phyloP scores from a whole-genome alignment of 2,329 filamentous ascomycete species.

The Diaporthe sp. region DNA sequence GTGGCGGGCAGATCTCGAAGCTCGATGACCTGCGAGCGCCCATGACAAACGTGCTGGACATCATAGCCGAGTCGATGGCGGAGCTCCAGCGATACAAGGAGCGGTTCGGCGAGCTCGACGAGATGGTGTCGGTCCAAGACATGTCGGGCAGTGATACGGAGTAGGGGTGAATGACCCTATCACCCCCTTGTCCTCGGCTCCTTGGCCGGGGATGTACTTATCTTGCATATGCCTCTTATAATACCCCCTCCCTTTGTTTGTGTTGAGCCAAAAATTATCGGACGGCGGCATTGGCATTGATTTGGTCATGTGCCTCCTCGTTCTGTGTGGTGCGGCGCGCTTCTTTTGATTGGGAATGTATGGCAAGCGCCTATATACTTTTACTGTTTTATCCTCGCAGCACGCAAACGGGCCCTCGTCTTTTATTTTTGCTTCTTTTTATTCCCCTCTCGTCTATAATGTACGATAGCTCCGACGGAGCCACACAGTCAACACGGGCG shows the following conservation, averaged over 20 bases:
- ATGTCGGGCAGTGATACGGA: conserved; percentile 52
- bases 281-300: conserved; percentile 7
- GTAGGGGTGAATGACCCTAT: conserved; percentile 48
- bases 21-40: conserved; percentile 82
- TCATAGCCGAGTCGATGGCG: conserved; percentile 70
- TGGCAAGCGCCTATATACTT: conserved; percentile 38
- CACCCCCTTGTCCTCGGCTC: background rate
- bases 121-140: conserved; percentile 41
- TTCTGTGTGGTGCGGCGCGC: conserved; percentile 13
- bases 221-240: conserved; percentile 34
- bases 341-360: conserved; percentile 26
- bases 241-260: conserved; percentile 28
- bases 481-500: conserved; percentile 12
- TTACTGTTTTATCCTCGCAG: conserved; percentile 14
- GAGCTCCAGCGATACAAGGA: conserved; percentile 74
- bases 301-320: background rate
- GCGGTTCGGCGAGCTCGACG: conserved; percentile 60
- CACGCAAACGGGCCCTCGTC: background rate
- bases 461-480: conserved; percentile 26
- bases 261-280: conserved; percentile 5
- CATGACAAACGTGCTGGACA: conserved; percentile 78
- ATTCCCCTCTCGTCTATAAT: conserved; percentile 18
- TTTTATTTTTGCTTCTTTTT: background rate
- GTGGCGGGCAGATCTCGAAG: conserved; percentile 70
- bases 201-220: conserved; percentile 10